These are phyloP conservation scores for Zoysia matrella DNA, from an alignment of 202 grass and related monocot species.

Conservation along the genomic window DNA sequence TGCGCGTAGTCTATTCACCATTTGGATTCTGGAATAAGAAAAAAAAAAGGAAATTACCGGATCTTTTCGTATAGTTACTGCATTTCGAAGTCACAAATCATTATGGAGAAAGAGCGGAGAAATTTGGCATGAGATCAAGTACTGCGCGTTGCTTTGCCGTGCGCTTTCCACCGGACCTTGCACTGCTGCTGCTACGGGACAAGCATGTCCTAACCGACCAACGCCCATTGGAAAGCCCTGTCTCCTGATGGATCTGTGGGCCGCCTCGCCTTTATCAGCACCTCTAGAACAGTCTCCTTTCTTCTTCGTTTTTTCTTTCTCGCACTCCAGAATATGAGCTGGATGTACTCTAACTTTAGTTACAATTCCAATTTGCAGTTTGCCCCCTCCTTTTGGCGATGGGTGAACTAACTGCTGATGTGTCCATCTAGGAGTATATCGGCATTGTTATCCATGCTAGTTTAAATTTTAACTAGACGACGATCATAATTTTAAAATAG, in stretches of 20 bases:
- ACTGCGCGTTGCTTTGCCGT: not conserved
- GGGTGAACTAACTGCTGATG: not conserved
- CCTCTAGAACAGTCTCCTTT: not conserved
- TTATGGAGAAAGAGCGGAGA: too few species aligned
- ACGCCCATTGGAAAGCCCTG: conserved; percentile 21
- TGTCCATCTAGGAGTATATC: not conserved
- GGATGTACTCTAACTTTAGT: not conserved
- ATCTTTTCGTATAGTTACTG: too few species aligned
- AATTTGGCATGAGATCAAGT: too few species aligned
- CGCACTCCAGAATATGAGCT: not conserved
- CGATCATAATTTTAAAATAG: too few species aligned
- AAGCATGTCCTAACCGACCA: conserved; percentile 7
- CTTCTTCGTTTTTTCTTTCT: not conserved
- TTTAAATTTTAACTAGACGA: too few species aligned
- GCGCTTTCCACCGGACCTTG: conserved; percentile 2
- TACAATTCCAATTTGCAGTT: not conserved
- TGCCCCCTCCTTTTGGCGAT: not conserved
- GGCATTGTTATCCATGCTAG: too few species aligned
- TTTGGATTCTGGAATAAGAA: too few species aligned
- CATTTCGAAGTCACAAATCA: too few species aligned
- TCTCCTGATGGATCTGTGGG: not conserved
- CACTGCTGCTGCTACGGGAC: not conserved
- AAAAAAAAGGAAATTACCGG: too few species aligned
- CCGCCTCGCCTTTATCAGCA: not conserved
- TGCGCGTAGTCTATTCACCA: too few species aligned